Conservation (phyloP, 2,329 filamentous ascomycete genomes). For the Fonsecaea monophora region DNA sequence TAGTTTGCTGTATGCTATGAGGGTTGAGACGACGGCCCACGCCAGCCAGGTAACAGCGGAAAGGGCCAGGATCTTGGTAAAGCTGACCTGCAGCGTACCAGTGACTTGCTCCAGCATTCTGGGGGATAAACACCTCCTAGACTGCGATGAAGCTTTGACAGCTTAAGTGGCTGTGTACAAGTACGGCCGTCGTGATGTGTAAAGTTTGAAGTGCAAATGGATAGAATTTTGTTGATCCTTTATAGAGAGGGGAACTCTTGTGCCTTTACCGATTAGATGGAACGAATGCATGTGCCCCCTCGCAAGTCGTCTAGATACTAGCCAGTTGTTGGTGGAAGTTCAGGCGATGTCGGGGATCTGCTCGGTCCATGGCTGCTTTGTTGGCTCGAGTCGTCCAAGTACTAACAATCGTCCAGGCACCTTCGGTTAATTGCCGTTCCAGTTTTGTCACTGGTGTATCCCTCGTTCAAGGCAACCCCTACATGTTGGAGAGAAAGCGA, state of each 20-base stretch:
- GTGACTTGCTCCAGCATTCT: conserved; percentile 21
- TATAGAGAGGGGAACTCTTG: not conserved
- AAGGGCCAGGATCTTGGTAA: conserved; percentile 13
- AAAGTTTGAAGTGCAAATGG: not conserved
- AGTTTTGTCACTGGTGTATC: not conserved
- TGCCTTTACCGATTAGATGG: not conserved
- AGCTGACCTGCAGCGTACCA: conserved; percentile 14
- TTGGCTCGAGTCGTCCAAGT: not conserved
- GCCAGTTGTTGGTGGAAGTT: not conserved
- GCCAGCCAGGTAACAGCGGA: conserved; percentile 7
- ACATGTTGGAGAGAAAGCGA: not conserved
- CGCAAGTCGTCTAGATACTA: not conserved
- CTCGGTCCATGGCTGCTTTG: not conserved
- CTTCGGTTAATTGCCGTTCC: not conserved
- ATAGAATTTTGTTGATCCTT: not conserved
- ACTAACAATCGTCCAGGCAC: not conserved
- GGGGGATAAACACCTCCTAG: not conserved
- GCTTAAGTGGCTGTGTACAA: not conserved
- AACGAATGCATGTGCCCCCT: not conserved
- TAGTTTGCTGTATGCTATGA: conserved; percentile 22
- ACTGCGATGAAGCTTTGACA: not conserved
- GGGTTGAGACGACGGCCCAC: conserved; percentile 14
- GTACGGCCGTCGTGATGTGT: not conserved
- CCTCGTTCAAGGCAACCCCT: not conserved
- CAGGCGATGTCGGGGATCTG: not conserved